Evolutionary conservation across 2,329 filamentous ascomycete species (phyloP).

Genomic region (Ascochyta fabae): DNA sequence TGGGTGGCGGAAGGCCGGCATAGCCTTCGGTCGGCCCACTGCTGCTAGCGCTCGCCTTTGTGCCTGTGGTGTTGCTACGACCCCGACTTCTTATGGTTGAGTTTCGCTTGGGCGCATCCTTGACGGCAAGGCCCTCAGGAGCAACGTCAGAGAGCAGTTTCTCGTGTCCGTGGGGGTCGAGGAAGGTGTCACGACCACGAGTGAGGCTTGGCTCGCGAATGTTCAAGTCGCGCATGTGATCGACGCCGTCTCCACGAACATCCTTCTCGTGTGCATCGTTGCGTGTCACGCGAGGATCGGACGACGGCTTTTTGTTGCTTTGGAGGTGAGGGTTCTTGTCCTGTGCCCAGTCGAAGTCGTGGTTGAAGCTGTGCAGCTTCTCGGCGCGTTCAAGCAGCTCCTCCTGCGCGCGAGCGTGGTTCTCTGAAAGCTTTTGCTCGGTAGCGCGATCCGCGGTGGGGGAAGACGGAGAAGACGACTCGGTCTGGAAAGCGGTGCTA

Average conservation of each 20-base stretch:
- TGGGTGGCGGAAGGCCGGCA: constrained; percentile 65
- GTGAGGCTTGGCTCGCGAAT: constrained; percentile 64
- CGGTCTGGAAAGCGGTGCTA: constrained; percentile 64
- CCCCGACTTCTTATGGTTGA: constrained; percentile 45
- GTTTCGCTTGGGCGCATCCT: constrained; percentile 54
- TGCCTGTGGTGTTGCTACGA: constrained; percentile 43
- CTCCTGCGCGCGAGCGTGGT: constrained; percentile 56
- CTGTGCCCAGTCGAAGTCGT: constrained; percentile 71
- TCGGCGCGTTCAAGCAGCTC: constrained; percentile 64
- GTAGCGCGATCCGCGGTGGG: constrained; percentile 44
- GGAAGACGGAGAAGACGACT: constrained; percentile 44
- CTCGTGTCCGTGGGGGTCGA: constrained; percentile 70
- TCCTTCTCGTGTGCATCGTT: constrained; percentile 73
- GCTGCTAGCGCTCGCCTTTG: constrained; percentile 39
- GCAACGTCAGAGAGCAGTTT: constrained; percentile 70
- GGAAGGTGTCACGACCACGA: constrained; percentile 72
- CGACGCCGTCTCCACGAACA: constrained; percentile 77
- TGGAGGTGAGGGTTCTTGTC: constrained; percentile 64
- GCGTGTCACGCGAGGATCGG: constrained; percentile 64
- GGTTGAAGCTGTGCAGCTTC: constrained; percentile 72
- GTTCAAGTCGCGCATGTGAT: constrained; percentile 68
- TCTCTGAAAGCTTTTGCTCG: constrained; percentile 50
- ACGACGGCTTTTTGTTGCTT: constrained; percentile 60
- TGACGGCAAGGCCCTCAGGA: constrained; percentile 60
- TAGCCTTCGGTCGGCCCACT: constrained; percentile 46